A percentile compares a stretch with the other conserved stretches of the same genome.
Conservation (phyloP, 192 early-diverging fungal genomes). For the Pecoramyces ruminantium region DNA sequence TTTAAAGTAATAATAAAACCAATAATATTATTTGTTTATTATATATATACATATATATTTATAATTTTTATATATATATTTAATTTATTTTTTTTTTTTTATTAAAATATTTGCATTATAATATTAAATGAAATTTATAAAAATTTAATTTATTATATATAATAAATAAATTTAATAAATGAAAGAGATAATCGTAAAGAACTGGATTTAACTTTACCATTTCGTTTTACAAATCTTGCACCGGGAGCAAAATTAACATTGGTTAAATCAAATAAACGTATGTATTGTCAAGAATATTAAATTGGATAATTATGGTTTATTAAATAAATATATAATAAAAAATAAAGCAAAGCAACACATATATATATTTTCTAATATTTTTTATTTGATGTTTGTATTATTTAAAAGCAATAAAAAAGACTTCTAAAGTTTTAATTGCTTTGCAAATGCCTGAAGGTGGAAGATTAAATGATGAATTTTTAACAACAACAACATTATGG, state of each 20-base stretch:
- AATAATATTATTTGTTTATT: no score
- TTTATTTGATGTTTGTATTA: no score
- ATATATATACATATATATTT: background rate
- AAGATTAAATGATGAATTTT: slow-evolving; percentile 46
- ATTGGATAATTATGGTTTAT: no score
- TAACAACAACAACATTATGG: slow-evolving; percentile 46
- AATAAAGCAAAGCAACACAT: no score
- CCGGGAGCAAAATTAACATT: slow-evolving; percentile 59
- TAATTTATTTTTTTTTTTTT: no score
- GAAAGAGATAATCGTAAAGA: slow-evolving; percentile 26
- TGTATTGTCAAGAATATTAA: slow-evolving; percentile 6
- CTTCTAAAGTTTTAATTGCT: slow-evolving; percentile 32
- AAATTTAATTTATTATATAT: no score
- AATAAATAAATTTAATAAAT: background rate
- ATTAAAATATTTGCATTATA: no score
- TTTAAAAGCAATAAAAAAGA: slow-evolving; percentile 11
- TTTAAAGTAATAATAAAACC: slow-evolving; percentile 32
- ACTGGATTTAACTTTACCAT: slow-evolving; percentile 51
- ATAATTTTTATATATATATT: no score
- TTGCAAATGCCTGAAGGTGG: slow-evolving; percentile 54
- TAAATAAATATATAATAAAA: no score
- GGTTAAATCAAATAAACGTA: slow-evolving; percentile 4
- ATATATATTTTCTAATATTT: no score
- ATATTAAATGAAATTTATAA: no score
- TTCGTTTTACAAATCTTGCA: slow-evolving; percentile 69